These are phyloP conservation scores for Radiomyces spectabilis DNA, from an alignment of 192 early-diverging fungal species.

Conservation along the genomic window DNA sequence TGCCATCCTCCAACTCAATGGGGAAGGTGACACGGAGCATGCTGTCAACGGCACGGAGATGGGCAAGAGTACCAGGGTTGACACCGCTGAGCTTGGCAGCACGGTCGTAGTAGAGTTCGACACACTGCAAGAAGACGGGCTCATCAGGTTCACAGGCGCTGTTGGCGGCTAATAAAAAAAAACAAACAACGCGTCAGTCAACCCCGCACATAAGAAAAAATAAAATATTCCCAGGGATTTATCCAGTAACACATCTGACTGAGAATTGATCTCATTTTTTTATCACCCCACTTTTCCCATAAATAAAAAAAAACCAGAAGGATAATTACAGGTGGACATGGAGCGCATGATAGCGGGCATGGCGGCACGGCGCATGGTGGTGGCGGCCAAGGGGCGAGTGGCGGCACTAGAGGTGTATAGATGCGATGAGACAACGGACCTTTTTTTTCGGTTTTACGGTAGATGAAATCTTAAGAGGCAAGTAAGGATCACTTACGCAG, in stretches of 20 bases:
- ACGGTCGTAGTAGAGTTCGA: constrained; percentile 64
- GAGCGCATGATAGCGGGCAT: constrained; percentile 14
- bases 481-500: no score
- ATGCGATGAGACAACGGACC: no score
- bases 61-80: constrained; percentile 46
- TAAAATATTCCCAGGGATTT: neutral
- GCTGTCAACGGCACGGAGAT: constrained; percentile 66
- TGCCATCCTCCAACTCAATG: constrained; percentile 57
- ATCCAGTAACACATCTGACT: no score
- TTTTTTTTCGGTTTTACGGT: no score
- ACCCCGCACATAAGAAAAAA: neutral
- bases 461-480: no score
- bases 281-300: neutral
- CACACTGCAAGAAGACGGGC: constrained; percentile 64
- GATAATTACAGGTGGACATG: constrained; percentile 19
- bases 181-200: neutral
- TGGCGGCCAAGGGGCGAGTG: neutral
- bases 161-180: constrained; percentile 28
- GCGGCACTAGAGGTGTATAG: no score
- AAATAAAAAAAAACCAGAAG: no score
- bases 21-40: constrained; percentile 73
- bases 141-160: constrained; percentile 56
- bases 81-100: constrained; percentile 63
- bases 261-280: no score
- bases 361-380: constrained; percentile 3